These are phyloP conservation scores for Saitozyma podzolica DNA, from an alignment of 768 basidiomycete genomes.

Conservation along the genomic window DNA sequence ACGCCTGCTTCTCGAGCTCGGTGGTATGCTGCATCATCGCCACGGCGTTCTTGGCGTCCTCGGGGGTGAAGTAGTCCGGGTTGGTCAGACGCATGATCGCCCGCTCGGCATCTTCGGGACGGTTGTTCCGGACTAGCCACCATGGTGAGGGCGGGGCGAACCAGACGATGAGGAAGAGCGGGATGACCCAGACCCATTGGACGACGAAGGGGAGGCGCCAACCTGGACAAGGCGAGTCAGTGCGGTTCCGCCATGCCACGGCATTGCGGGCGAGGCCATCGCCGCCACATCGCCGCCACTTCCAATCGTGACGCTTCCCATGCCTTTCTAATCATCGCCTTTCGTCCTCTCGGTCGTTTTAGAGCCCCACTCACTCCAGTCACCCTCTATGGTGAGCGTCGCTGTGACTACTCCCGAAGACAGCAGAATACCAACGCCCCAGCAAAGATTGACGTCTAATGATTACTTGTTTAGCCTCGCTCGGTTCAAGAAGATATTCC, in stretches of 20 bases:
- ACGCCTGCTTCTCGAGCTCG: conserved; percentile 44
- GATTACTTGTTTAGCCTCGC: conserved; percentile 26
- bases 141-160: conserved; percentile 38
- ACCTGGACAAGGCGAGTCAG: neutral
- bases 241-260: no score
- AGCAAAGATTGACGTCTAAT: conserved; percentile 40
- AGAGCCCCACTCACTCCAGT: conserved; percentile 20
- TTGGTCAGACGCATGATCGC: conserved; percentile 19
- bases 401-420: conserved; percentile 36
- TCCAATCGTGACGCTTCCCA: no score
- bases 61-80: conserved; percentile 5
- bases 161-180: conserved; percentile 25
- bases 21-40: conserved; percentile 53
- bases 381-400: conserved; percentile 14
- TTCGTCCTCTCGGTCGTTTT: neutral
- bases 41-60: conserved; percentile 41
- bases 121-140: conserved; percentile 40
- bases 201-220: conserved; percentile 36
- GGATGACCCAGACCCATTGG: conserved; percentile 33
- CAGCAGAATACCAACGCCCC: conserved; percentile 32
- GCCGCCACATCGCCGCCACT: no score
- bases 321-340: no score
- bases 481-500: conserved; percentile 23
- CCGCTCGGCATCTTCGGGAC: conserved; percentile 25
- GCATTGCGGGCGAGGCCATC: no score